Evolutionary conservation across 176 grass and related monocot species (phyloP).

Genomic region (Rhynchospora tenuis): DNA sequence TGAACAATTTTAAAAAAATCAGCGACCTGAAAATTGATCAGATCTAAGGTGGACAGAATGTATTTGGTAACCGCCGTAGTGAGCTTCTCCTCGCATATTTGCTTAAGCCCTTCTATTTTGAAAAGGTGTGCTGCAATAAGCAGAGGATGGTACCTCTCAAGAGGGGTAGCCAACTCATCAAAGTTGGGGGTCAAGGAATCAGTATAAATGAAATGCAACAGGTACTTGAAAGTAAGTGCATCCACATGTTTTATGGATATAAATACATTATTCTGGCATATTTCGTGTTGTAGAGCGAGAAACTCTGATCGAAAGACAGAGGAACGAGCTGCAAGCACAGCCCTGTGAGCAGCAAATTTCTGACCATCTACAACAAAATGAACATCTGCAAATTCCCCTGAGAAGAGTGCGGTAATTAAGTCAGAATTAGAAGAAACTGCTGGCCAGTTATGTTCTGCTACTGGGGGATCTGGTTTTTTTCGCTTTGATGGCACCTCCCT

Average conservation of each 20-base stretch:
- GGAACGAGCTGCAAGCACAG: background rate
- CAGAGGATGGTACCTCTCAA: background rate
- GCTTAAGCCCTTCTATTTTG: background rate
- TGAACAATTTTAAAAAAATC: background rate
- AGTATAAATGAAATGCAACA: background rate
- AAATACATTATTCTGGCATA: background rate
- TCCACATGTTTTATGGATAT: background rate
- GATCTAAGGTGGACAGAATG: background rate
- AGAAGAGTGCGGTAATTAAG: too few relatives aligned
- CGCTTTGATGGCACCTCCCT: too few relatives aligned
- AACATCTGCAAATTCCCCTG: background rate
- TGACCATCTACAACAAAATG: background rate
- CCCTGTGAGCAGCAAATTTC: background rate
- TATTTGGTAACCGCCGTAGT: background rate
- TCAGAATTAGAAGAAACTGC: too few relatives aligned
- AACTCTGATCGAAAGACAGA: background rate
- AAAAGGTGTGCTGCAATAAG: conserved; percentile 3
- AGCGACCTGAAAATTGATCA: background rate
- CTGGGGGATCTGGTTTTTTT: too few relatives aligned
- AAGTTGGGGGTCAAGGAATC: background rate
- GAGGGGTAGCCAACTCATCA: background rate
- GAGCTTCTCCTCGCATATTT: background rate
- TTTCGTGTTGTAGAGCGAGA: background rate
- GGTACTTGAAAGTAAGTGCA: background rate
- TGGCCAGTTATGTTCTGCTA: too few relatives aligned